Percentiles rank a stretch among this genome's conserved stretches.
phyloP scores from a whole-genome alignment of 2,329 filamentous ascomycete genomes.

The Ophiostoma ulmi region DNA sequence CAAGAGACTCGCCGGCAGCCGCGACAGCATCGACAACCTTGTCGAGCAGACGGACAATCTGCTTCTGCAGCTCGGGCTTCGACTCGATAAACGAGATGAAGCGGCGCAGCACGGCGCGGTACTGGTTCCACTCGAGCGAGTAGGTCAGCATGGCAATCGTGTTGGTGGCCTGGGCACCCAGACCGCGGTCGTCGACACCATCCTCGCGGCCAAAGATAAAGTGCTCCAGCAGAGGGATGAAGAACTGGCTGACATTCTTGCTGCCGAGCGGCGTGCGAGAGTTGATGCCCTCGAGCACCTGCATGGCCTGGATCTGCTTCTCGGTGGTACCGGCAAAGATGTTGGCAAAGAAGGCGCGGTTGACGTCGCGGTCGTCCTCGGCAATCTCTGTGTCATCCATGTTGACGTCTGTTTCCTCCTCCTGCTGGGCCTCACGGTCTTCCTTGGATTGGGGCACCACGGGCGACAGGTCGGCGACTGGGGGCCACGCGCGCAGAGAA shows the following conservation, averaged over 20 bases:
- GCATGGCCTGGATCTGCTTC: slow-evolving; percentile 76
- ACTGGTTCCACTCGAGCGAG: slow-evolving; percentile 85
- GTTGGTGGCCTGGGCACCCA: slow-evolving; percentile 79
- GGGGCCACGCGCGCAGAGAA: slow-evolving; percentile 61
- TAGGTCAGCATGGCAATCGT: slow-evolving; percentile 70
- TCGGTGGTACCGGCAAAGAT: slow-evolving; percentile 85
- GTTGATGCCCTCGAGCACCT: slow-evolving; percentile 67
- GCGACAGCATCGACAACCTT: slow-evolving; percentile 74
- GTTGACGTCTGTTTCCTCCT: background rate
- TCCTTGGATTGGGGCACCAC: slow-evolving; percentile 50
- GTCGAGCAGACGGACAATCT: slow-evolving; percentile 74
- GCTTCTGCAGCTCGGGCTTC: slow-evolving; percentile 79
- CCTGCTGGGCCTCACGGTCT: slow-evolving; percentile 32
- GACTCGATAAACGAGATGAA: slow-evolving; percentile 77
- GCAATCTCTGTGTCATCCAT: slow-evolving; percentile 21
- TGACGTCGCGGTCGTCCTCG: slow-evolving; percentile 39
- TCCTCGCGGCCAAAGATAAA: slow-evolving; percentile 82
- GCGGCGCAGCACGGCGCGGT: slow-evolving; percentile 73
- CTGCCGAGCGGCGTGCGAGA: slow-evolving; percentile 57
- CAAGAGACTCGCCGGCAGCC: slow-evolving; percentile 40
- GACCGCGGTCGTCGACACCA: slow-evolving; percentile 69
- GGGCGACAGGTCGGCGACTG: slow-evolving; percentile 66
- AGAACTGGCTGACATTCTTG: slow-evolving; percentile 76
- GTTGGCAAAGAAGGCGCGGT: slow-evolving; percentile 82
- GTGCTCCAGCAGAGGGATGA: slow-evolving; percentile 87